phyloP scores from a whole-genome alignment of 2,329 filamentous ascomycete genomes.

The Alternaria conjuncta region DNA sequence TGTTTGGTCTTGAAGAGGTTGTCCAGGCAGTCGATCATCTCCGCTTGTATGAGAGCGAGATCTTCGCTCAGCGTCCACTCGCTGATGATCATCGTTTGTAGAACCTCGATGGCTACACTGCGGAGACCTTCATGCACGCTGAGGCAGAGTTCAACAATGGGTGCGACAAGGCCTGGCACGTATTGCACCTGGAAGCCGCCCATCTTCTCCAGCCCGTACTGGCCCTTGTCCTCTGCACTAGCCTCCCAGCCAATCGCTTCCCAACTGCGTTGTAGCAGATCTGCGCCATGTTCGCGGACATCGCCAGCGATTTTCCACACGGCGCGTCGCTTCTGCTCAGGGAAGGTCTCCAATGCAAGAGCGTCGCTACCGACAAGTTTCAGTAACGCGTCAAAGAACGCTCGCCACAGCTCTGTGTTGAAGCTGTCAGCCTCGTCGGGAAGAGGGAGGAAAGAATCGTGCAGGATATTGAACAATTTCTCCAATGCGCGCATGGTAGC shows the following conservation, averaged over 20 bases:
- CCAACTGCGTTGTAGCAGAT: conserved; percentile 85
- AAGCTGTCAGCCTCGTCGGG: conserved; percentile 92
- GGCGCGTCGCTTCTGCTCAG: conserved; percentile 92
- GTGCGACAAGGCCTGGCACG: conserved; percentile 87
- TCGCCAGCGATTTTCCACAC: conserved; percentile 99
- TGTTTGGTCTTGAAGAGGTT: conserved; percentile 87
- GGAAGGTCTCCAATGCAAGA: conserved; percentile 91
- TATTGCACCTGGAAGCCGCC: conserved; percentile 99
- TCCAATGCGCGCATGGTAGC: conserved; percentile 86
- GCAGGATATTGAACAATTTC: conserved; percentile 77
- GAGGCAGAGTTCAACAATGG: conserved; percentile 90
- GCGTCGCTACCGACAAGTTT: conserved; percentile 88
- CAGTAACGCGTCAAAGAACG: conserved; percentile 87
- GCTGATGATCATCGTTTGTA: conserved; percentile 98
- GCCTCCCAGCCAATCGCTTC: conserved; percentile 97
- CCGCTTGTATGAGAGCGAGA: conserved; percentile 87
- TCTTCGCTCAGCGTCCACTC: conserved; percentile 98
- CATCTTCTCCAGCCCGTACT: conserved; percentile 82
- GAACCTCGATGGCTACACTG: conserved; percentile 86
- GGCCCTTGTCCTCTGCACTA: conserved; percentile 74
- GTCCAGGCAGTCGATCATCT: conserved; percentile 95
- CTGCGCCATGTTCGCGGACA: conserved; percentile 88
- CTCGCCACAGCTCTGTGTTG: conserved; percentile 91
- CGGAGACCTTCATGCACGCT: conserved; percentile 93
- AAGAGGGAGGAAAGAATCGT: conserved; percentile 84